Base-by-base conservation (phyloP, 352 stramenopile genomes). In the Phytopythium delawarense region DNA sequence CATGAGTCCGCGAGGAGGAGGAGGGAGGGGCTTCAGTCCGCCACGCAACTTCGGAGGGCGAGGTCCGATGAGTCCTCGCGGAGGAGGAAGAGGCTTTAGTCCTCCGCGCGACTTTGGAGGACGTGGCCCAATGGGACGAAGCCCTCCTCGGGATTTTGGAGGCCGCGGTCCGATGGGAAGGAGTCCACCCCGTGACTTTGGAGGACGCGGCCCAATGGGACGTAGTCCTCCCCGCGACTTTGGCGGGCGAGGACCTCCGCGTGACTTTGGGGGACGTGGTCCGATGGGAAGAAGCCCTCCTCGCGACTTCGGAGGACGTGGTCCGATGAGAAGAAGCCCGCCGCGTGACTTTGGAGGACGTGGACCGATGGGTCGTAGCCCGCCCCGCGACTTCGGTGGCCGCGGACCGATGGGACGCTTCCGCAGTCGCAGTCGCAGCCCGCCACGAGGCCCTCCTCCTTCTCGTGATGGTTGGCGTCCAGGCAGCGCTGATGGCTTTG, bases 181-280 rank as follows among this genome's bases (percentile, higher is more conserved):
- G 35, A 66, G 65, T 49, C 56, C 56, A 42, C 45, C 62, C 4
- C 75, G 74, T 21, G 61, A 70, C 21, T 67, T 69, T 51, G 52
- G 53, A 23, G 63, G 66, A 13, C 52, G 54, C 25, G 46, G 59
- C 15, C 62, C 60, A 1, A 70, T 67, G 60, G 60, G 59, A n/a
- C 40, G 57, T 32, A 67, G 65, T 44, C 62, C 57, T 40, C 46
- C 63, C 2, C 71, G 74, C 20, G 56, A 69, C 25, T 67, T 67
- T 53, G 54, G 59, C 18, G 64, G 67, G 6, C 53, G 55, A 21
- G 48, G 60, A 21, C 60, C 57, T 37, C 46, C 63, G 2, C 74
- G 74, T n/a, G 59, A 73, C 18, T 67, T 67, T 49, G 54, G 59
- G 11, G 64, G 67, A 2, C 53, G 56, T 28, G 48, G 60, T 20